Conservation (phyloP, 768 basidiomycete genomes). For the Mycena vitilis region DNA sequence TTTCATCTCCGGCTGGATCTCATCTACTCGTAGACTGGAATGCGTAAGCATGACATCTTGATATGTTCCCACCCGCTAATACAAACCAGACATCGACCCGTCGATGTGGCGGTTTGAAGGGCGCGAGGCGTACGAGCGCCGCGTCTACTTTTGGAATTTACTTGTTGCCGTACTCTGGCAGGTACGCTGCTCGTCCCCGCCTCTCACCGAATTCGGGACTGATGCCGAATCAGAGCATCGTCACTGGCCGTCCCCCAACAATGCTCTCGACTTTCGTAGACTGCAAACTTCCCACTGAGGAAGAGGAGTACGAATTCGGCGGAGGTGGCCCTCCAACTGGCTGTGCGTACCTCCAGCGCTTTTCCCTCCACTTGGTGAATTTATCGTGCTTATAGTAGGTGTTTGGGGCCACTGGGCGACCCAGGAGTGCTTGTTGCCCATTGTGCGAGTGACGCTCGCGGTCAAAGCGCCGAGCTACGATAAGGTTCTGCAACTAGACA, state of each 20-base stretch:
- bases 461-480: constrained; percentile 60
- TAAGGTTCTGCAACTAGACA: constrained; percentile 60
- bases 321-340: constrained; percentile 56
- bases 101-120: constrained; percentile 62
- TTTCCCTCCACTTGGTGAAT: not conserved
- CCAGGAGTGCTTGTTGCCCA: constrained; percentile 54
- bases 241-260: constrained; percentile 61
- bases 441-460: constrained; percentile 54
- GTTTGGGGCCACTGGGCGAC: constrained; percentile 59
- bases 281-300: constrained; percentile 57
- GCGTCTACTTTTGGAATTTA: constrained; percentile 68
- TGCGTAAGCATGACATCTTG: constrained; percentile 47
- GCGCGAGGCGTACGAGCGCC: constrained; percentile 63
- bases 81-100: constrained; percentile 58
- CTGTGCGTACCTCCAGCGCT: constrained; percentile 48
- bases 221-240: constrained; percentile 50
- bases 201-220: not conserved
- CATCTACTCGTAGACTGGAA: constrained; percentile 50
- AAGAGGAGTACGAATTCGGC: constrained; percentile 59
- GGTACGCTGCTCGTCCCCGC: constrained; percentile 44
- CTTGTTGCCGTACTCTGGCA: constrained; percentile 62
- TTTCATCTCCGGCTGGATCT: constrained; percentile 13
- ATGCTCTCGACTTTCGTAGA: constrained; percentile 57
- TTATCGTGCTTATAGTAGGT: constrained; percentile 50
- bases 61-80: not conserved